Percentiles rank a stretch among this genome's conserved stretches.
Evolutionary conservation across 1,139 yeast species (phyloP).

Genomic region (Nakaseomyces nivariensis): DNA sequence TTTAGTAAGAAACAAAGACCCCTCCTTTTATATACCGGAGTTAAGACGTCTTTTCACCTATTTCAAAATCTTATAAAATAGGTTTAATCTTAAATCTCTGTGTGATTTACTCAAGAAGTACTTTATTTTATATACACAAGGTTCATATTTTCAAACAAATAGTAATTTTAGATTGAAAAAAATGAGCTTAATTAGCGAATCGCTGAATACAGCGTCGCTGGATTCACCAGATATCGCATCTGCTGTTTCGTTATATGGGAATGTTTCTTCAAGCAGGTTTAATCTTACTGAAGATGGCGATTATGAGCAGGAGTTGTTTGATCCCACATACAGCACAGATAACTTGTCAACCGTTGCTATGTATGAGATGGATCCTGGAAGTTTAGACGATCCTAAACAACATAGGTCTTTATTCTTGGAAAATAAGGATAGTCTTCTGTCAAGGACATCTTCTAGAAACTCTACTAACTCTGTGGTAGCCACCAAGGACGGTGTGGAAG

Average conservation of each 20-base stretch:
- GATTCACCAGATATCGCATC: slow-evolving; percentile 19
- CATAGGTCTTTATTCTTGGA: slow-evolving; percentile 27
- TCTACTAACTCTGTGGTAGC: slow-evolving; percentile 62
- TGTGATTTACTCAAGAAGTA: no score
- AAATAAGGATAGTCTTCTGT: slow-evolving; percentile 25
- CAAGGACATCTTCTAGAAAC: slow-evolving; percentile 49
- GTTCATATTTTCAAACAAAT: no score
- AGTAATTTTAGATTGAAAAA: neutral
- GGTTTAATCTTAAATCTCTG: no score
- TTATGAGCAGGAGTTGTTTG: neutral
- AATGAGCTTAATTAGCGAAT: slow-evolving; percentile 7
- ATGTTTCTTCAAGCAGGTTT: slow-evolving; percentile 9
- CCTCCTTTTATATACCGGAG: no score
- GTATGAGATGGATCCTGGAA: slow-evolving; percentile 17
- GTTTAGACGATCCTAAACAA: slow-evolving; percentile 9
- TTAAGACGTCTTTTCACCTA: no score
- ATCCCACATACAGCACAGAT: slow-evolving; percentile 7
- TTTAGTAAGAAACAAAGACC: no score
- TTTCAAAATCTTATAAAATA: no score
- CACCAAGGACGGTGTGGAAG: slow-evolving; percentile 65
- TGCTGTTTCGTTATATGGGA: slow-evolving; percentile 16
- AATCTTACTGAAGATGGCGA: neutral
- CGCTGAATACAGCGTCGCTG: slow-evolving; percentile 15
- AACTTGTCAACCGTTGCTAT: slow-evolving; percentile 18
- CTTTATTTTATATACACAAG: no score